These are phyloP conservation scores for Candida ponderosae DNA, from an alignment of 805 yeast species.

Conservation along the genomic window DNA sequence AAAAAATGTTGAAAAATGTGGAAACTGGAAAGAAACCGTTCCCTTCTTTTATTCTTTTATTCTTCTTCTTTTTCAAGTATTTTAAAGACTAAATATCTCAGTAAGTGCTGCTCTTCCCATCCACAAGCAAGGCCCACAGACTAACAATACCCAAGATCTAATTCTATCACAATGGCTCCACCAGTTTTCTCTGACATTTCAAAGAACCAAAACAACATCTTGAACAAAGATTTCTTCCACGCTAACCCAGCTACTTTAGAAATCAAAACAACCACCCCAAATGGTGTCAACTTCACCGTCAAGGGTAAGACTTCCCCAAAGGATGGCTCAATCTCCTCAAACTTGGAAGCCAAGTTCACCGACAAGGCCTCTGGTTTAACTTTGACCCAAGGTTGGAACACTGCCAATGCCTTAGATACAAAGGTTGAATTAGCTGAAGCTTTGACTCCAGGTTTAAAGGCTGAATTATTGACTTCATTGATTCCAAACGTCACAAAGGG, in stretches of 20 bases:
- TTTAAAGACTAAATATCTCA: not conserved
- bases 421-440: constrained; percentile 89
- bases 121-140: too few relatives aligned
- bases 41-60: not conserved
- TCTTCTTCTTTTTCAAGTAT: not conserved
- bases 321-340: constrained; percentile 78
- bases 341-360: constrained; percentile 83
- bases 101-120: not conserved
- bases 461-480: constrained; percentile 81
- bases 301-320: constrained; percentile 80
- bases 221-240: constrained; percentile 92
- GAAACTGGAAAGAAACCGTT: not conserved
- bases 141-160: not conserved
- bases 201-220: constrained; percentile 84
- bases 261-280: constrained; percentile 89
- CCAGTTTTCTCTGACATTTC: constrained; percentile 91
- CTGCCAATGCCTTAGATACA: constrained; percentile 85
- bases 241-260: constrained; percentile 79
- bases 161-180: constrained; percentile 49
- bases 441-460: constrained; percentile 90
- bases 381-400: constrained; percentile 96
- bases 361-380: constrained; percentile 92
- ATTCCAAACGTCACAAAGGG: constrained; percentile 81
- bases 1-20: too few relatives aligned
- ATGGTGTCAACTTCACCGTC: constrained; percentile 90